Evolutionary conservation across 768 basidiomycete genomes (phyloP), one percentile per base, ranked within the genome.

Genomic region (Tylopilus sp.): DNA sequence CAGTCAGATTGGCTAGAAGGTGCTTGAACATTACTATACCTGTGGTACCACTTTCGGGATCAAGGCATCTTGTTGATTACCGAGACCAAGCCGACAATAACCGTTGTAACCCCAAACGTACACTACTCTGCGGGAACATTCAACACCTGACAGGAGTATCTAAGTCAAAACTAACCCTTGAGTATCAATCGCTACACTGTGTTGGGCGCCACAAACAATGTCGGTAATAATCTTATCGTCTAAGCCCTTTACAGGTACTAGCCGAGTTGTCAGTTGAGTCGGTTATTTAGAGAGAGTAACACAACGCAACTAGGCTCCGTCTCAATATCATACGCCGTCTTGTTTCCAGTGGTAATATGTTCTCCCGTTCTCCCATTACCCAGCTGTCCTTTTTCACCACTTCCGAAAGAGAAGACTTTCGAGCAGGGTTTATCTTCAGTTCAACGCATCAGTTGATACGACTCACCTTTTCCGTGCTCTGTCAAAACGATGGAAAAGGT

Each of bases 281-380:
- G 7, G 19, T 36, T 17, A 29, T 11, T n/a, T 29, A 28, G 11
- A 59, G 17, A 38, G 49, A 50, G 26, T n/a, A 54, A 28, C 50
- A 53, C 24, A 28, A 58, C 78, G 59, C 61, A 88, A 70, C 90
- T 74, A 24, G 90, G 89, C 10, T 82, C 77, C 30, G 75, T 71
- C 60, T 92, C 86, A 19, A 89, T 78, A 63, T 96, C 94, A 62
- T 81, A 96, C 12, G 81, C 84, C 0, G 85, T 83, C 71, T 92
- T 92, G 61, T 91, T 91, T 19, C 88, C 89, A 1, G 88, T 87
- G 10, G 86, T 81, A 53, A 96, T 90, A 31, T 91, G 82, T 70
- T 96, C 93, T n/a, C 95, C 92, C 0, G 92, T 95, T 57, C 83
- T 83, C 17, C 95, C 96, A 66, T 92, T 95, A 0, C 93, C 96